These are phyloP conservation scores for Hygrocybe coccinea DNA, from an alignment of 768 basidiomycete species.

Conservation along the genomic window DNA sequence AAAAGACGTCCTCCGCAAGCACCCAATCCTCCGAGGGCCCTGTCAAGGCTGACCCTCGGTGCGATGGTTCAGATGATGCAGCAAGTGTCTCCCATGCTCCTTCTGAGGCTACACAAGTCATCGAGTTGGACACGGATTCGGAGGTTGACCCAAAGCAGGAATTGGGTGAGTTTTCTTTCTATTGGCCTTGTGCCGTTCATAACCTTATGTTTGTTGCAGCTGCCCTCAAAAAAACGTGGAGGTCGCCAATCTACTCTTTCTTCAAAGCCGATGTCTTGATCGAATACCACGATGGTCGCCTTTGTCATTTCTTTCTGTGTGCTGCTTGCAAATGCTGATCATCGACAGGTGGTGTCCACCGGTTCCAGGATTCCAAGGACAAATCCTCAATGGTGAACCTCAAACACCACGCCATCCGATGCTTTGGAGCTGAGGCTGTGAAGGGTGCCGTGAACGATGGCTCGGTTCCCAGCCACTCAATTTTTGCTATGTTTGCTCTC, in stretches of 20 bases:
- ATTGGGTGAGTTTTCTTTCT: slow-evolving; percentile 3
- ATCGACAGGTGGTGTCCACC: slow-evolving; percentile 1
- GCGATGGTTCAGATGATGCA: not conserved
- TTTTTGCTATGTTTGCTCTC: slow-evolving; percentile 24
- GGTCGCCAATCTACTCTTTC: slow-evolving; percentile 25
- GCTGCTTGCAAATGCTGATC: slow-evolving; percentile 15
- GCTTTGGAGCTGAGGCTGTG: slow-evolving; percentile 17
- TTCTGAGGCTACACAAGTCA: not conserved
- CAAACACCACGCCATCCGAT: slow-evolving; percentile 21
- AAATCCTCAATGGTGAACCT: slow-evolving; percentile 26
- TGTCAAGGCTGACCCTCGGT: not conserved
- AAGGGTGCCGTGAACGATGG: slow-evolving; percentile 10
- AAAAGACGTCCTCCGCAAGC: not conserved
- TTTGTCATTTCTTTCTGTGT: slow-evolving; percentile 23
- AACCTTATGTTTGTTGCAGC: not conserved
- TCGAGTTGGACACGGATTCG: not conserved
- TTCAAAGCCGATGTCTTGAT: slow-evolving; percentile 18
- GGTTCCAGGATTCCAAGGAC: slow-evolving; percentile 24
- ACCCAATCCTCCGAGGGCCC: not conserved
- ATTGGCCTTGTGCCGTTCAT: slow-evolving; percentile 10
- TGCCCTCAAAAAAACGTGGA: slow-evolving; percentile 14
- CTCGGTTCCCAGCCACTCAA: slow-evolving; percentile 12
- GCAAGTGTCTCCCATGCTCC: too few species aligned
- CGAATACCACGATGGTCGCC: slow-evolving; percentile 13
- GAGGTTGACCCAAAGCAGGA: not conserved